Evolutionary conservation across 345 rosid species (phyloP), one percentile per base, ranked within the genome.

Genomic region (Mercurialis annua): DNA sequence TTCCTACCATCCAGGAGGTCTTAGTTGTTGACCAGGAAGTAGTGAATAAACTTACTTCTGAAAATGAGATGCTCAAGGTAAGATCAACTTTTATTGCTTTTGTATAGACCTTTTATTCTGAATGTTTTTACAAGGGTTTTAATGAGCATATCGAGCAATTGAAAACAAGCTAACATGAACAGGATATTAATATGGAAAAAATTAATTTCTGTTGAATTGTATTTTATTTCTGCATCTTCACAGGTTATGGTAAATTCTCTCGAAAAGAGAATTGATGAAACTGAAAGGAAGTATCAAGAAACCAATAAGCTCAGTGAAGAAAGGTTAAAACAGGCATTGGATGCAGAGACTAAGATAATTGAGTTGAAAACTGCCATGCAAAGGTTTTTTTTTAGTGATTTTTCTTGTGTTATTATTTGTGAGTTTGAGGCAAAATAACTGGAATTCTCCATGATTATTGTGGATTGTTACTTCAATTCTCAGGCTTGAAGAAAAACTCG

Each of bases 51-150:
- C 89, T 95, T 59, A 67, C 96, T 11, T 77, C 80, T 62, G 99
- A 95, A 84, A 95, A 95, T 71, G 96, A 95, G 74, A 87, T 79
- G 58, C 87, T 95, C 47, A 92, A 92, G 96, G 98, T 90, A 57
- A 70, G 85, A 46, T 57, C 44, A 26, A 18, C 12, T 9, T 20
- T 15, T 49, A 17, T 36, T 68, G 43, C 38, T 38, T 58, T 12
- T 55, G 55, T 36, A 53, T 55, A 30, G 23, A 49, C 47, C 38
- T 65, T 51, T 7, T 11, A 6, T 20, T 38, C 20, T 59, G 24
- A 38, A 23, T 34, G 43, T 6, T 53, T 23, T 24, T 17, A 16
- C 18, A 53, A 30, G 50, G 34, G 43, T 55, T 67, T n/a, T 40
- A 27, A 54, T 21, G 42, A 11, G 15, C 5, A 42, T 5, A 42